Percentiles rank a stretch among this genome's conserved stretches.
These are phyloP conservation scores for Penicillium simplicissimum DNA, from an alignment of 495 filamentous ascomycete genomes.

Conservation along the genomic window DNA sequence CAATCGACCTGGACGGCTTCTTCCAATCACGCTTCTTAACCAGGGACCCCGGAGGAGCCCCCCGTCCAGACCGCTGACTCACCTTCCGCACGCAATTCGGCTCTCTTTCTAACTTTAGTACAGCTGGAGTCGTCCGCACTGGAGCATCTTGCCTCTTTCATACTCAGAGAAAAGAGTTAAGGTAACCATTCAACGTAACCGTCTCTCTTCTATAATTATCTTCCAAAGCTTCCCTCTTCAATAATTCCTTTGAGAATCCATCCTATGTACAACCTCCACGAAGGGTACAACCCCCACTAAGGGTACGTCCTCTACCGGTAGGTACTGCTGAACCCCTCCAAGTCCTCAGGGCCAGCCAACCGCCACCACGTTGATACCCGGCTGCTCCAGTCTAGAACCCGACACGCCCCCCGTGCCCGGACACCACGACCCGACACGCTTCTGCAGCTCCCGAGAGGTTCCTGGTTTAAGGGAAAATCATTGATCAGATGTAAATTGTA, in stretches of 20 bases:
- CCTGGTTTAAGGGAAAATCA: background rate
- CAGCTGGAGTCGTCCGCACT: no score
- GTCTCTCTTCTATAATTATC: constrained; percentile 5
- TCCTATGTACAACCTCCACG: background rate
- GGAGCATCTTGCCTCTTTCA: background rate
- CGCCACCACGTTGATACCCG: no score
- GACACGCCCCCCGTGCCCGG: background rate
- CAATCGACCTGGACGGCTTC: background rate
- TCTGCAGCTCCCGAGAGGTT: background rate
- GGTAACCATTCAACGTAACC: background rate
- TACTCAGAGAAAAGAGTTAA: no score
- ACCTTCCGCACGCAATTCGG: constrained; percentile 3
- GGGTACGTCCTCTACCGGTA: background rate
- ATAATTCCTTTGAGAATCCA: background rate
- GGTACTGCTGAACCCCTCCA: no score
- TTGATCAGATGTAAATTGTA: background rate
- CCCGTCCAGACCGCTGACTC: constrained; percentile 18
- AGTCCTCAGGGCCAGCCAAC: no score
- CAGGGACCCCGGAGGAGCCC: background rate
- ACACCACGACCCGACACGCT: background rate
- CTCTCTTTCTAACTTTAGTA: background rate
- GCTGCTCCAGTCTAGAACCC: no score
- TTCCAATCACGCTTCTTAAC: background rate
- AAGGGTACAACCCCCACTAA: background rate
- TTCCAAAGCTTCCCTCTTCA: no score